phyloP scores from a whole-genome alignment of 352 stramenopile species.

The Globisporangium okanoganense region DNA sequence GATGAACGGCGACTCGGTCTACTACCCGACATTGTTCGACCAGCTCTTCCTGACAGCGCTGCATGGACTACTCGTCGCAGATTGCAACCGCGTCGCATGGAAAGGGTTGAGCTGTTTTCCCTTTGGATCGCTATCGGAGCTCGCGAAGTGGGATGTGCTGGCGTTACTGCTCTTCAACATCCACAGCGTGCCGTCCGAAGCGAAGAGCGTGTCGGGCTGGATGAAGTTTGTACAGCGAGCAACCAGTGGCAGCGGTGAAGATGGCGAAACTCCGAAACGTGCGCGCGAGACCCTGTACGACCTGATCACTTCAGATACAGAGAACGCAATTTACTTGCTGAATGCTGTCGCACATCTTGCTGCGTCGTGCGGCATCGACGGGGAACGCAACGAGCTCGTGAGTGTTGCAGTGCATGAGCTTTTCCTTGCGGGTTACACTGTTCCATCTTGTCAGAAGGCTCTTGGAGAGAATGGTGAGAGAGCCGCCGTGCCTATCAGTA shows the following conservation, averaged over 20 bases:
- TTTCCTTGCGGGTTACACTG: conserved; percentile 60
- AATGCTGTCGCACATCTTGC: conserved; percentile 53
- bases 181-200: conserved; percentile 46
- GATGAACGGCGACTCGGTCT: conserved; percentile 26
- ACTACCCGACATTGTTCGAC: conserved; percentile 80
- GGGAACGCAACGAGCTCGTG: conserved; percentile 38
- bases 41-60: conserved; percentile 83
- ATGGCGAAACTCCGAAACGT: conserved; percentile 23
- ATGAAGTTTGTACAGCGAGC: conserved; percentile 52
- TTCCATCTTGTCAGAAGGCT: conserved; percentile 36
- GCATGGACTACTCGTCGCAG: conserved; percentile 58
- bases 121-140: conserved; percentile 64
- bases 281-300: conserved; percentile 51
- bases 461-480: conserved; percentile 48
- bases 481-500: conserved; percentile 48
- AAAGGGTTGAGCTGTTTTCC: conserved; percentile 63
- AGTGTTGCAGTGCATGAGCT: conserved; percentile 60
- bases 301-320: conserved; percentile 54
- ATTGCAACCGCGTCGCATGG: conserved; percentile 83
- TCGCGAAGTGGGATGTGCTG: conserved; percentile 82
- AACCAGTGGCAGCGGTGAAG: conserved; percentile 22
- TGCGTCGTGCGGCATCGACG: conserved; percentile 29
- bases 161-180: conserved; percentile 73
- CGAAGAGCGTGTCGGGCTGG: conserved; percentile 60
- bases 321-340: conserved; percentile 68